These are phyloP conservation scores for Aquilaria malaccensis DNA, from an alignment of 345 rosid species.

Conservation along the genomic window DNA sequence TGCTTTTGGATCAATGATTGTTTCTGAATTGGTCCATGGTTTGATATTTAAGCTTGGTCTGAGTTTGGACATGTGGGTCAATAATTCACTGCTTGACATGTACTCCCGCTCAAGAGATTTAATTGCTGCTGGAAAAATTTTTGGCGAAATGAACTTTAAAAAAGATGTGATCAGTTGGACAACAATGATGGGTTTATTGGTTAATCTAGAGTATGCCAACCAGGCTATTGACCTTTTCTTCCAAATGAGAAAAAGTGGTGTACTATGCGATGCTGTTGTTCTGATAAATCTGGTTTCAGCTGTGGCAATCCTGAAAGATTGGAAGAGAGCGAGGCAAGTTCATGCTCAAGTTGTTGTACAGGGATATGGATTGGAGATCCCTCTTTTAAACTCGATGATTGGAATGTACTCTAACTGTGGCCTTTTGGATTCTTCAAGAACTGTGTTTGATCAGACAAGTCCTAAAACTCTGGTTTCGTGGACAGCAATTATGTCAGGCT, in stretches of 20 bases:
- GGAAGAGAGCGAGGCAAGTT: constrained; percentile 30
- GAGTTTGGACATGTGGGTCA: constrained; percentile 20
- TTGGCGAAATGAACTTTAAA: constrained; percentile 17
- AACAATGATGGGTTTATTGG: constrained; percentile 31
- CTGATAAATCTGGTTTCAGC: constrained; percentile 31
- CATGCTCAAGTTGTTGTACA: constrained; percentile 31
- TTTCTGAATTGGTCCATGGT: constrained; percentile 26
- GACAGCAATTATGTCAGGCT: constrained; percentile 40
- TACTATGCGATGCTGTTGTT: constrained; percentile 23
- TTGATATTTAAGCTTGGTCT: constrained; percentile 30
- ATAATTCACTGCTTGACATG: constrained; percentile 32
- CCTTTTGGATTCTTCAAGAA: constrained; percentile 29
- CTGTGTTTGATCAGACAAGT: constrained; percentile 22
- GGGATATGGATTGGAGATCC: constrained; percentile 23
- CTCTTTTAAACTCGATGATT: constrained; percentile 29
- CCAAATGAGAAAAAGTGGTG: constrained; percentile 19
- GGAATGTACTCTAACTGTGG: constrained; percentile 42
- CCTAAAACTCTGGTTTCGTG: constrained; percentile 37
- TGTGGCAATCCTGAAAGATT: constrained; percentile 29
- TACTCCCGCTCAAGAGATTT: constrained; percentile 31
- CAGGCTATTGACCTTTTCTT: constrained; percentile 25
- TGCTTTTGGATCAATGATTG: constrained; percentile 20
- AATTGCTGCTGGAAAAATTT: constrained; percentile 20
- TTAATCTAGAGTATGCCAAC: constrained; percentile 24
- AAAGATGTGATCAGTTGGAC: constrained; percentile 39